phyloP scores from a whole-genome alignment of 2,329 filamentous ascomycete species.

The Cordyceps javanica region DNA sequence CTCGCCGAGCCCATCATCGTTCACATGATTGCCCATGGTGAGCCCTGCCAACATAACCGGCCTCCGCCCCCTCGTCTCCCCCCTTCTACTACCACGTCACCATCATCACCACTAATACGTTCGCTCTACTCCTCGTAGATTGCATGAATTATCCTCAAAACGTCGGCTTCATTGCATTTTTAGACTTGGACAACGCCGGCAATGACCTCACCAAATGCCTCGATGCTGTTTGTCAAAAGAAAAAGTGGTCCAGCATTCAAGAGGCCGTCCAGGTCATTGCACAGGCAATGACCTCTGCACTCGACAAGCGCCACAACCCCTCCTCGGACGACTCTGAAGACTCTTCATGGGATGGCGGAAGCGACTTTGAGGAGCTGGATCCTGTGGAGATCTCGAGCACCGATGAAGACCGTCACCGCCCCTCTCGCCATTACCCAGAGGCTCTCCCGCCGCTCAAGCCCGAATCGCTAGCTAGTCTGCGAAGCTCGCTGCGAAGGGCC shows the following conservation, averaged over 20 bases:
- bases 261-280: conserved; percentile 3
- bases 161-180: not conserved
- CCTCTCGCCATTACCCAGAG: conserved; percentile 20
- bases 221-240: not conserved
- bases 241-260: conserved; percentile 1
- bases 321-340: conserved; percentile 13
- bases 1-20: not conserved
- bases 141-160: conserved; percentile 1
- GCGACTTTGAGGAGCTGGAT: conserved; percentile 24
- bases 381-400: conserved; percentile 27
- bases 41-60: not conserved
- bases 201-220: not conserved
- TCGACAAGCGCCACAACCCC: conserved; percentile 28
- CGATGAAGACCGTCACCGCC: conserved; percentile 23
- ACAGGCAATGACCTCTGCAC: conserved; percentile 27
- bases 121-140: not conserved
- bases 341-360: conserved; percentile 12
- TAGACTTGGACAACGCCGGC: not conserved
- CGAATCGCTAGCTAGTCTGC: conserved; percentile 38
- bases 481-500: conserved; percentile 40
- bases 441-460: conserved; percentile 17
- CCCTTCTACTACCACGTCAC: no score
- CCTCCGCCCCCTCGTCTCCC: not conserved
- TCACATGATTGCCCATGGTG: conserved; percentile 10
- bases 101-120: not conserved